Evolutionary conservation across 805 yeast genomes (phyloP).

Genomic region (Pichia scutulata): DNA sequence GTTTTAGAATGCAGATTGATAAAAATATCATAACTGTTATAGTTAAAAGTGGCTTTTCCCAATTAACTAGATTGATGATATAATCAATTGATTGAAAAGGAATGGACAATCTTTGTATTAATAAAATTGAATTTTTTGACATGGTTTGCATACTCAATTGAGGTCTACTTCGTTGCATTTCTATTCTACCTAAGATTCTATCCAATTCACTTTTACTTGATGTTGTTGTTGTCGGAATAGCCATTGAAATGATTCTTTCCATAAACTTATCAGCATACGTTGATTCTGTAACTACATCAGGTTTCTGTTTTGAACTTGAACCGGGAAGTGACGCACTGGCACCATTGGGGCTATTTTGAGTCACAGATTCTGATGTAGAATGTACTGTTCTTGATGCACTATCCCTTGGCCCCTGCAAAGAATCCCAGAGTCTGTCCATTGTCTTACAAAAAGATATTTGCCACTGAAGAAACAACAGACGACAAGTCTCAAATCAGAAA

Average conservation of each 20-base stretch:
- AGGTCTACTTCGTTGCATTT: slow-evolving; percentile 57
- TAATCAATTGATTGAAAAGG: slow-evolving; percentile 58
- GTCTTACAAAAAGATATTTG: not conserved
- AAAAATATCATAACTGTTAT: slow-evolving; percentile 39
- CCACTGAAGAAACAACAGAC: not conserved
- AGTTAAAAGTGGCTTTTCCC: slow-evolving; percentile 60
- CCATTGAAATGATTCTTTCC: slow-evolving; percentile 64
- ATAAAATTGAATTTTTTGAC: slow-evolving; percentile 57
- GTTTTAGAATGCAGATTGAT: slow-evolving; percentile 46
- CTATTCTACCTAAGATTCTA: slow-evolving; percentile 43
- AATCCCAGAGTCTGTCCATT: slow-evolving; percentile 13
- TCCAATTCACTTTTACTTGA: slow-evolving; percentile 32
- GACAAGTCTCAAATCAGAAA: not conserved
- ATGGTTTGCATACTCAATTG: slow-evolving; percentile 59
- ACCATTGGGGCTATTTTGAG: not conserved
- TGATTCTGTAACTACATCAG: not conserved
- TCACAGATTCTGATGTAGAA: not conserved
- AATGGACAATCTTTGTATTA: slow-evolving; percentile 54
- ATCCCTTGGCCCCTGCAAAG: slow-evolving; percentile 5
- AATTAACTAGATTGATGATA: slow-evolving; percentile 45
- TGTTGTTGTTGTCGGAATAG: slow-evolving; percentile 56
- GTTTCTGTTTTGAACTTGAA: not conserved
- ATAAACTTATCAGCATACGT: slow-evolving; percentile 58
- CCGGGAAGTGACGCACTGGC: not conserved
- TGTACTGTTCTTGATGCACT: not conserved